phyloP scores from a whole-genome alignment of 441 rosid species.

The Mallotus japonicus region DNA sequence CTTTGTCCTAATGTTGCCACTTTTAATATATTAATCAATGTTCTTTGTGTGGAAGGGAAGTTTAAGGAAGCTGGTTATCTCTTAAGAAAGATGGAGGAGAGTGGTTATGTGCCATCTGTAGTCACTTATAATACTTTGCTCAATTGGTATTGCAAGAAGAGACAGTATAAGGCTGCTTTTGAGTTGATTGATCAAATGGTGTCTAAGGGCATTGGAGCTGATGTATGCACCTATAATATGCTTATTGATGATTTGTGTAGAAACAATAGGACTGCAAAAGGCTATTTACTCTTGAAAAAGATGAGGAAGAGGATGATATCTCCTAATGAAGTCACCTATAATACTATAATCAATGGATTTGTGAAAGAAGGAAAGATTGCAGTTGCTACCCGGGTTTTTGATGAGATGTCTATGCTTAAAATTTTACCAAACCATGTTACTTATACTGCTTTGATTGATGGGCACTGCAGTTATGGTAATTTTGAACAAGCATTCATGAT shows the following conservation, averaged over 20 bases:
- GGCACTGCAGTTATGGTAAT: slow-evolving; percentile 46
- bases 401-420: slow-evolving; percentile 63
- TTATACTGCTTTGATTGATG: slow-evolving; percentile 69
- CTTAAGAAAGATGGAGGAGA: slow-evolving; percentile 73
- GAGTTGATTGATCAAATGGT: slow-evolving; percentile 65
- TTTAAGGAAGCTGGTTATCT: slow-evolving; percentile 61
- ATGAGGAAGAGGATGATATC: slow-evolving; percentile 66
- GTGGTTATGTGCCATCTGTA: slow-evolving; percentile 64
- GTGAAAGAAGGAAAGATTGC: slow-evolving; percentile 66
- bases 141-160: slow-evolving; percentile 74
- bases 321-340: slow-evolving; percentile 77
- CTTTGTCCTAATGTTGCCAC: slow-evolving; percentile 77
- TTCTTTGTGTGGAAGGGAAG: slow-evolving; percentile 62
- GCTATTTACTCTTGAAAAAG: slow-evolving; percentile 67
- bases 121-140: slow-evolving; percentile 80
- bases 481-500: slow-evolving; percentile 62
- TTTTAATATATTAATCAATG: slow-evolving; percentile 76
- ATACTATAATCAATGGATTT: slow-evolving; percentile 70
- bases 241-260: slow-evolving; percentile 70
- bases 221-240: slow-evolving; percentile 81
- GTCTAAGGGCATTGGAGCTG: slow-evolving; percentile 65
- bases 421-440: slow-evolving; percentile 59
- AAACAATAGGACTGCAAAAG: slow-evolving; percentile 68
- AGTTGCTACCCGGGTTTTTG: slow-evolving; percentile 53
- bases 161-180: slow-evolving; percentile 56